Conservation (phyloP, 169 alveolate species). For the Eimeria maxima region DNA sequence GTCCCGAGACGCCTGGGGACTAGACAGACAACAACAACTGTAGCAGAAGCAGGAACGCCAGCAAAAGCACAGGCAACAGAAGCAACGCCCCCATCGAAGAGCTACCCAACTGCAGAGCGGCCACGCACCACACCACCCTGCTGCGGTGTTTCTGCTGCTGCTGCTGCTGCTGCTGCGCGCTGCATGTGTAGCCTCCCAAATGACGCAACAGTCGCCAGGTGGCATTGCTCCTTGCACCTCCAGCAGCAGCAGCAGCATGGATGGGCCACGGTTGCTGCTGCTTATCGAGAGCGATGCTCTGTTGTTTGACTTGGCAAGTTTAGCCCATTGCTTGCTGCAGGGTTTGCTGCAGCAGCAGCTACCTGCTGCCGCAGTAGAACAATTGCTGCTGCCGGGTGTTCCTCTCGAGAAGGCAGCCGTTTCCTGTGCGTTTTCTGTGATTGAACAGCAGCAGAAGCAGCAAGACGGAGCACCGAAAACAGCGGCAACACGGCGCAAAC, state of each 20-base stretch:
- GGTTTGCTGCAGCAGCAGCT: constrained; percentile 40
- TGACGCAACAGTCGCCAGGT: background rate
- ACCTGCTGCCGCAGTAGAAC: constrained; percentile 11
- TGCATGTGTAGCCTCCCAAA: background rate
- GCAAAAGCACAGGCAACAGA: background rate
- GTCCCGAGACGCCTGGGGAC: too few species aligned
- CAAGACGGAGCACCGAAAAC: background rate
- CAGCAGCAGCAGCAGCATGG: background rate
- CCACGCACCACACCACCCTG: background rate
- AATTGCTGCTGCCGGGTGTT: background rate
- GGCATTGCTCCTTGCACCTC: background rate
- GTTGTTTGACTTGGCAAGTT: constrained; percentile 10
- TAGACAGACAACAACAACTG: background rate
- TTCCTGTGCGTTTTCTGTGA: background rate
- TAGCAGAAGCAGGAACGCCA: background rate
- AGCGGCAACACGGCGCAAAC: background rate
- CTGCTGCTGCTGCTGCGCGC: too few species aligned
- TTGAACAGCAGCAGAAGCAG: background rate
- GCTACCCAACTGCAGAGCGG: background rate
- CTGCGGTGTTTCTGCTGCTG: too few species aligned
- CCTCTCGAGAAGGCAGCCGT: background rate
- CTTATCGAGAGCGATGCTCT: constrained; percentile 5
- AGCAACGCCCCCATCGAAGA: background rate
- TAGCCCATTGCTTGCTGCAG: constrained; percentile 3
- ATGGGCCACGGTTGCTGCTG: background rate